Evolutionary conservation across 2,329 filamentous ascomycete genomes (phyloP), one percentile per base, ranked within the genome.

Genomic region (Claviceps sp.): DNA sequence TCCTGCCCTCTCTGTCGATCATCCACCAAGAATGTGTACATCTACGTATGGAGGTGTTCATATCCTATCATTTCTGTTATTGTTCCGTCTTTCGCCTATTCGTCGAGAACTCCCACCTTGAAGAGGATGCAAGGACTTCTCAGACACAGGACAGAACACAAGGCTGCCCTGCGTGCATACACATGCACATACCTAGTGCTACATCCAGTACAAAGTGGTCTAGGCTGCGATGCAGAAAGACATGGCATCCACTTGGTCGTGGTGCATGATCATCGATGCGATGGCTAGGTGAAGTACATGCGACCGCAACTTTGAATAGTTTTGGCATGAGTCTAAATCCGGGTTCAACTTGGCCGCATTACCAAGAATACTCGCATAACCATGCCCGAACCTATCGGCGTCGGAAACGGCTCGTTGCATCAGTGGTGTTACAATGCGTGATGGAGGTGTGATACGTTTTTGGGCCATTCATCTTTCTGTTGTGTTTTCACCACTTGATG

Each of bases 341-440:
- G 22, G n/a, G 26, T 4, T 10, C 34, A 14, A 40, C 41, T 45
- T 39, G 17, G 46, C 42, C 17, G 48, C 42, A 46, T 40, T 44
- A 13, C 22, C 34, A 46, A 17, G 40, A 17, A 10, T 17, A 17
- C 22, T 26, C 17, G 19, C 47, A 22, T 34, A 44, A 19, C 10
- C 16, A 24, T 38, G 19, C 30, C 39, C 17, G 17, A 43, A 41
- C 16, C 57, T 61, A 58, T 66, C 63, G 58, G 64, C 63, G 64
- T 65, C 59, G 61, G 60, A 63, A 57, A 57, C 59, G 65, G 67
- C 61, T 59, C 52, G 56, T 56, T 57, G 57, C 64, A 65, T 61
- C 47, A 24, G 55, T 54, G 45, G 62, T 66, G 62, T 61, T 54
- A 65, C 44, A 24, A 16, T 14, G 38, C 24, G 38, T 24, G 38